Conservation (phyloP, 2,329 filamentous ascomycete genomes). For the Fusarium humuli region DNA sequence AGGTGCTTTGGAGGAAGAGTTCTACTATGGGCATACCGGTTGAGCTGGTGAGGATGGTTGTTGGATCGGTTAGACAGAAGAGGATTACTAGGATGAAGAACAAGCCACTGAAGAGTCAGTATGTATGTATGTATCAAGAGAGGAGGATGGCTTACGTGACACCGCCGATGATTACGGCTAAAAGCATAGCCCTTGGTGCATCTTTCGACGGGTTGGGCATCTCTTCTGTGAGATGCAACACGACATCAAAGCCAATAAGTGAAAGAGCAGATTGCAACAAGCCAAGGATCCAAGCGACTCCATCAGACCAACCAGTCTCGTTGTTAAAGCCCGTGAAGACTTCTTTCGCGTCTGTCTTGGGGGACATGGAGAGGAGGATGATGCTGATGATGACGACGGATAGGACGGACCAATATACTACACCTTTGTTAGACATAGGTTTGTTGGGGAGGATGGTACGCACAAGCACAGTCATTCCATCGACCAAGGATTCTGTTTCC, state of each 20-base stretch:
- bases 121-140: too few relatives aligned
- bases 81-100: constrained; percentile 57
- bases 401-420: constrained; percentile 57
- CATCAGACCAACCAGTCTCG: constrained; percentile 59
- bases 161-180: constrained; percentile 56
- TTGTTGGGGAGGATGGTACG: neutral
- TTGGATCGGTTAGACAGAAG: constrained; percentile 55
- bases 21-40: constrained; percentile 61
- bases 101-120: constrained; percentile 44
- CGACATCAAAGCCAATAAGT: constrained; percentile 58
- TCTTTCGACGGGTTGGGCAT: constrained; percentile 57
- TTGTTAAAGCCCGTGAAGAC: constrained; percentile 60
- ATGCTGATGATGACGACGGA: constrained; percentile 58
- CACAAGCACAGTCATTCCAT: constrained; percentile 57
- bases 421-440: fast-evolving
- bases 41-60: constrained; percentile 50
- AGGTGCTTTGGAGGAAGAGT: constrained; percentile 57
- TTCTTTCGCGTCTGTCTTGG: constrained; percentile 55
- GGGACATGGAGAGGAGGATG: constrained; percentile 53
- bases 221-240: constrained; percentile 60
- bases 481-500: constrained; percentile 54
- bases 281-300: constrained; percentile 61
- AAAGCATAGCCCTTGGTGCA: constrained; percentile 57
- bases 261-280: constrained; percentile 55
- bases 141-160: too few relatives aligned